Evolutionary conservation across 2,329 filamentous ascomycete genomes (phyloP).

Genomic region (Claviceps spartinae): DNA sequence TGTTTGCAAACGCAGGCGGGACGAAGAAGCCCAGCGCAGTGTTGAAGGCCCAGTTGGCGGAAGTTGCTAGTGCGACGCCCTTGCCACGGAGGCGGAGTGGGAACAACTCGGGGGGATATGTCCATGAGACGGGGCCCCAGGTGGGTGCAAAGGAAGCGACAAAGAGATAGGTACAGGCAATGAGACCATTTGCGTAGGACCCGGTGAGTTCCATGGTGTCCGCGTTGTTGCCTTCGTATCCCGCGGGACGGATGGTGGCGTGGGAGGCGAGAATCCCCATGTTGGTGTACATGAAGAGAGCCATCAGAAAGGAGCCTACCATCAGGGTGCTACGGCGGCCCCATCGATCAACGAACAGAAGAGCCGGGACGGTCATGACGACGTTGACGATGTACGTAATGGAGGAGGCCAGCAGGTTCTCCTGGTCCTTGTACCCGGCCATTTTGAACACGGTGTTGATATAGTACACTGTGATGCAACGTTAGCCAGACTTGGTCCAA

Average conservation of each 20-base stretch:
- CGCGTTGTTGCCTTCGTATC: conserved; percentile 30
- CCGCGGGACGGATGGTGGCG: conserved; percentile 27
- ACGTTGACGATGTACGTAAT: conserved; percentile 64
- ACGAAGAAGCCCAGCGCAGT: conserved; percentile 26
- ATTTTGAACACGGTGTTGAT: conserved; percentile 32
- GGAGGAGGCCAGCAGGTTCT: conserved; percentile 39
- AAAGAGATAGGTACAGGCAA: conserved; percentile 50
- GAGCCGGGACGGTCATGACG: conserved; percentile 60
- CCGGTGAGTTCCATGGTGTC: conserved; percentile 33
- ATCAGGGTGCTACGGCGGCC: conserved; percentile 59
- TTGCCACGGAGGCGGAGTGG: conserved; percentile 36
- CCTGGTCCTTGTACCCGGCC: conserved; percentile 28
- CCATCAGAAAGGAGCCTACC: conserved; percentile 53
- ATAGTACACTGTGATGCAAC: conserved; percentile 40
- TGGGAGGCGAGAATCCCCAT: conserved; percentile 37
- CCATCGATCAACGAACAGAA: conserved; percentile 63
- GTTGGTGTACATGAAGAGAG: conserved; percentile 41
- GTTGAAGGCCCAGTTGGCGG: conserved; percentile 29
- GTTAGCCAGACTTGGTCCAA: background rate
- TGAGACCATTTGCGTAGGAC: conserved; percentile 44
- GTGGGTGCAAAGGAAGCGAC: conserved; percentile 36
- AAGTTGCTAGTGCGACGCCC: conserved; percentile 38
- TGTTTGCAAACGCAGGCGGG: conserved; percentile 24
- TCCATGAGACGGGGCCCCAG: conserved; percentile 37
- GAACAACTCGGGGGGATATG: conserved; percentile 46